Base-by-base conservation (phyloP, 345 rosid genomes). In the Ceriops tagal region DNA sequence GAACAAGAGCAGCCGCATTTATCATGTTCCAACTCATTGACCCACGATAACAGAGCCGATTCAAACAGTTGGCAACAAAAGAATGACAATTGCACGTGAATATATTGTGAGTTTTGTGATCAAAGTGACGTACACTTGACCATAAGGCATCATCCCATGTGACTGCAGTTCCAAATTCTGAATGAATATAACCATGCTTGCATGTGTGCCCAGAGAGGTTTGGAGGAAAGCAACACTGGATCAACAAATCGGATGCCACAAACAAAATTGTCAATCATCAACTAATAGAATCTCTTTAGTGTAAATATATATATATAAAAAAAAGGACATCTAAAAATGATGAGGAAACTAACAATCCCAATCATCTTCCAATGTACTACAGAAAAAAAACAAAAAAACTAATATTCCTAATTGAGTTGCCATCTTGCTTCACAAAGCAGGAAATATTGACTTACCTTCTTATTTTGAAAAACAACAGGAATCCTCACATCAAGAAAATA, bases 31-130 rank as follows among this genome's bases (percentile, higher is more conserved):
- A 96, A 60, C 73, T 83, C 93, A 89, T 90, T 0, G 91, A 89
- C 49, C 88, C 88, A 0, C 78, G 76, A 47, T 85, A 90, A 72
- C 92, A 83, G 27, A 92, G 78, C 39, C 96, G 89, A 74, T 90
- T 96, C 61, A 96, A 68, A 77, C 86, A 92, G 75, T 87, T 72
- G 22, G 98, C 96, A 13, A 80, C 91, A 49, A 90, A 92, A 0
- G 99, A 96, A 74, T 92, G 86, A 77, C 90, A 81, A 86, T 87
- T 96, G 87, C 99, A 92, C 1, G 90, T 96, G 83, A 96, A 96
- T 58, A 96, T 71, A 79, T 96, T 96, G 88, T 90, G 88, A 62
- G 86, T 86, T 68, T 77, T 89, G 80, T 85, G 86, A 78, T 96
- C 96, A 19, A 84, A 96, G 76, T 68, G 73, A 1, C 89, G 86